Conservation (phyloP, 805 yeast species). For the Myxozyma kluyveri region DNA sequence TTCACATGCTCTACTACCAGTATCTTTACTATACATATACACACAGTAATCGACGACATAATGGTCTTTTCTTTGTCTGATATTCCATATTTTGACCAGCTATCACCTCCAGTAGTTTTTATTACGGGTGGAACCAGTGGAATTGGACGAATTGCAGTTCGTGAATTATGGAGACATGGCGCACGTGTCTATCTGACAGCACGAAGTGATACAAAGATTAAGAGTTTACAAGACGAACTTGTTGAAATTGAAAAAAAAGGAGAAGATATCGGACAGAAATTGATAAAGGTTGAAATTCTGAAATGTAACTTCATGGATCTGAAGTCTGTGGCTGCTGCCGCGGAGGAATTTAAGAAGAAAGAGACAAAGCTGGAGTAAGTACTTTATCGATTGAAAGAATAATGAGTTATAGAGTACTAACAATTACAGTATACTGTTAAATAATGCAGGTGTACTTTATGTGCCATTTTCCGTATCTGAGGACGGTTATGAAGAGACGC, state of each 20-base stretch:
- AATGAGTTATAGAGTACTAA: neutral
- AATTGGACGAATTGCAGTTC: slow-evolving; percentile 24
- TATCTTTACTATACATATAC: no score
- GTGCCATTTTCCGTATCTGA: slow-evolving; percentile 63
- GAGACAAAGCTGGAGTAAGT: slow-evolving; percentile 43
- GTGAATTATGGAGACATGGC: slow-evolving; percentile 23
- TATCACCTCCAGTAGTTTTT: slow-evolving; percentile 6
- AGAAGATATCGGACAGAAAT: neutral
- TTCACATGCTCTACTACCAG: no score
- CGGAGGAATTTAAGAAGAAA: slow-evolving; percentile 15
- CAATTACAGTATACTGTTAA: slow-evolving; percentile 48
- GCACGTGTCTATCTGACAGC: slow-evolving; percentile 24
- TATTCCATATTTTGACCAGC: slow-evolving; percentile 6
- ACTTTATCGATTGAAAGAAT: neutral
- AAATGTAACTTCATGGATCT: slow-evolving; percentile 14
- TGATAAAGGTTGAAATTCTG: neutral
- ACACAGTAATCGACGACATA: no score
- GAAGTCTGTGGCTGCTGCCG: slow-evolving; percentile 7
- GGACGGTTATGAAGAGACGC: slow-evolving; percentile 73
- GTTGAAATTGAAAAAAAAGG: neutral
- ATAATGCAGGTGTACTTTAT: slow-evolving; percentile 81
- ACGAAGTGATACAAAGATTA: slow-evolving; percentile 16
- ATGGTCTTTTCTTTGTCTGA: slow-evolving; percentile 3
- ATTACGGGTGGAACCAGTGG: slow-evolving; percentile 29
- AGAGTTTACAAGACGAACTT: slow-evolving; percentile 5